Evolutionary conservation across 2,329 filamentous ascomycete species (phyloP).

Genomic region (Apiospora hydei): DNA sequence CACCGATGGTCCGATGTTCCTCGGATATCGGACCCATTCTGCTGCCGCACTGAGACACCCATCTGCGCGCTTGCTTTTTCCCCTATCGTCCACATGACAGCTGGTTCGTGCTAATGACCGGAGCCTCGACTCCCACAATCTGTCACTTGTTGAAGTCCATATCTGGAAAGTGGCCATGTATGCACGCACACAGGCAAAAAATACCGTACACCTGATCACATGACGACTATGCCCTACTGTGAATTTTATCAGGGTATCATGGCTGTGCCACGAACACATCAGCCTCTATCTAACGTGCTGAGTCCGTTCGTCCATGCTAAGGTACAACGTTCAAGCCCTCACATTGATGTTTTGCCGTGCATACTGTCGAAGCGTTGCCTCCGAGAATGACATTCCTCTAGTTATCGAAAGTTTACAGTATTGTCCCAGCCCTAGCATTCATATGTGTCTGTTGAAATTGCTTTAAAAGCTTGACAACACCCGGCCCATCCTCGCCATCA

Average conservation of each 20-base stretch:
- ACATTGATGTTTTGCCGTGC: neutral
- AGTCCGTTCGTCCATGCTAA: neutral
- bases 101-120: neutral
- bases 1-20: slow-evolving; percentile 1
- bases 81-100: neutral
- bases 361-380: slow-evolving; percentile 2
- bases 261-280: neutral
- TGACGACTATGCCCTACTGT: neutral
- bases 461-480: slow-evolving; percentile 65
- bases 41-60: neutral
- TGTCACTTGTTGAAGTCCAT: neutral
- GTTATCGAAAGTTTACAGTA: slow-evolving; percentile 5
- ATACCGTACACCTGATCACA: neutral
- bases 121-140: neutral
- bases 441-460: slow-evolving; percentile 60
- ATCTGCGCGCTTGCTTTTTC: slow-evolving; percentile 2
- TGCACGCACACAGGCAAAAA: neutral
- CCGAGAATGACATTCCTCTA: neutral
- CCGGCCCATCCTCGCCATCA: slow-evolving; percentile 56
- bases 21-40: neutral
- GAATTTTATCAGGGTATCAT: neutral
- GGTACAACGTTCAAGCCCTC: neutral
- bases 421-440: slow-evolving; percentile 22
- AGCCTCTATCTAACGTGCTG: neutral
- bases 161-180: no score